Conservation (phyloP, 192 early-diverging fungal genomes). For the Rhizophagus prolifer region DNA sequence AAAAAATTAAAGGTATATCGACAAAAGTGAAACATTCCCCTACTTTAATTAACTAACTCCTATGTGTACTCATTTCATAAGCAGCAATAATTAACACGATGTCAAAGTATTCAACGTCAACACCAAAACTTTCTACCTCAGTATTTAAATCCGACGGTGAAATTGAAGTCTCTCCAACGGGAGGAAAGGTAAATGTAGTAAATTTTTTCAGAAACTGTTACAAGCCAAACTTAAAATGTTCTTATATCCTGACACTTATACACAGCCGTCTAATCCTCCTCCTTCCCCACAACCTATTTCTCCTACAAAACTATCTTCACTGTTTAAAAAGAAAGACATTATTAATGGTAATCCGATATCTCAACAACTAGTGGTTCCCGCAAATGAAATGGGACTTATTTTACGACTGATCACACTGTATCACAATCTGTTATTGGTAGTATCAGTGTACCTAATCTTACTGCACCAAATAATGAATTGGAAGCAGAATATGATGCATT, state of each 20-base stretch:
- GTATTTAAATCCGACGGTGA: background rate
- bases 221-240: background rate
- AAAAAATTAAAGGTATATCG: background rate
- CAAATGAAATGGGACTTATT: background rate
- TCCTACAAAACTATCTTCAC: conserved; percentile 1
- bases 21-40: background rate
- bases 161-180: background rate
- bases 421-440: conserved; percentile 11
- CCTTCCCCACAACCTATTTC: background rate
- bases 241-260: background rate
- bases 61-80: background rate
- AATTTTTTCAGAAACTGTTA: background rate
- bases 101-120: background rate
- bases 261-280: background rate
- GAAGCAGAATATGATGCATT: conserved; percentile 17
- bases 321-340: conserved; percentile 23
- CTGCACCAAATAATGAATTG: conserved; percentile 5
- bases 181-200: background rate
- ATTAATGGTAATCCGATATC: background rate
- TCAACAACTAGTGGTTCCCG: conserved; percentile 2
- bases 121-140: background rate
- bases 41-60: background rate
- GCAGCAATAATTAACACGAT: background rate
- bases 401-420: background rate
- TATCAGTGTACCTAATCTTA: conserved; percentile 18